Evolutionary conservation across 176 grass and related monocot species (phyloP).

Genomic region (Miscanthus lutarioriparius): DNA sequence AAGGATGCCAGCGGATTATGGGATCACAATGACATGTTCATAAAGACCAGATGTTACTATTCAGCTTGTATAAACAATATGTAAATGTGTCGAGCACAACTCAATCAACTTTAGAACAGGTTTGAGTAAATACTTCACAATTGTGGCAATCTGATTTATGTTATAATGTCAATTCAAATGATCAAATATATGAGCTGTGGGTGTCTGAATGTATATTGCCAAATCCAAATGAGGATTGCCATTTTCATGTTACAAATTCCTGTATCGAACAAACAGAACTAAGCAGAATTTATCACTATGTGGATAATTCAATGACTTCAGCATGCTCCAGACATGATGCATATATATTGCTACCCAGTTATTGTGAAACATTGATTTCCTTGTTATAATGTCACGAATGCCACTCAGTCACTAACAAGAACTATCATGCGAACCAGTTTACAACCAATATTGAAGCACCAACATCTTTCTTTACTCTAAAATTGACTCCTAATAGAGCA

Average conservation of each 20-base stretch:
- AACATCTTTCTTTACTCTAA: conserved; percentile 1
- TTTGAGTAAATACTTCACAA: conserved; percentile 1
- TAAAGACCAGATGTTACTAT: neutral
- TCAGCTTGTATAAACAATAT: neutral
- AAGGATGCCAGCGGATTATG: neutral
- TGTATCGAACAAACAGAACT: neutral
- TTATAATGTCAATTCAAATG: neutral
- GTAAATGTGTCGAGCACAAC: neutral
- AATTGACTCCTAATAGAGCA: neutral
- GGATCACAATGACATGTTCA: neutral
- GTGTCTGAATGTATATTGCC: neutral
- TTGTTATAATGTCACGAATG: neutral
- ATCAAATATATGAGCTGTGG: neutral
- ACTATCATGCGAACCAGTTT: neutral
- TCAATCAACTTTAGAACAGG: neutral
- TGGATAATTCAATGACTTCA: neutral
- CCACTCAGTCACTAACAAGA: neutral
- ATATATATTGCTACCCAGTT: neutral
- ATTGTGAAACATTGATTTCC: neutral
- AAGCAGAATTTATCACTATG: neutral
- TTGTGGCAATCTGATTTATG: neutral
- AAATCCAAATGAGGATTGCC: neutral
- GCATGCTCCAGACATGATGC: neutral
- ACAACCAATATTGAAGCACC: neutral
- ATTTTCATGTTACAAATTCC: neutral